Evolutionary conservation across 495 filamentous ascomycete species (phyloP).

Genomic region (Pseudoneurospora amorphoporcata): DNA sequence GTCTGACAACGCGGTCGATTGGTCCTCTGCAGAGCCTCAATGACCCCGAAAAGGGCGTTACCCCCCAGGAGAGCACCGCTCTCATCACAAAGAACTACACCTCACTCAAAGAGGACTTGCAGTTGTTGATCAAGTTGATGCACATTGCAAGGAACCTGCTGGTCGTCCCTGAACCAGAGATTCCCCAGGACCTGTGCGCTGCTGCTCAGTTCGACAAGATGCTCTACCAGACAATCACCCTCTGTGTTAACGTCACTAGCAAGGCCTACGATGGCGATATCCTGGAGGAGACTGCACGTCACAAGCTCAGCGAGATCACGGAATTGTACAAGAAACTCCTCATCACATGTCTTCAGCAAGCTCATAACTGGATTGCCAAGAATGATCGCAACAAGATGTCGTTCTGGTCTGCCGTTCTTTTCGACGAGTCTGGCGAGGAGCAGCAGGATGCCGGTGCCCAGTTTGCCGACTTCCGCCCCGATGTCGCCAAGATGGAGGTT

Average conservation of each 20-base stretch:
- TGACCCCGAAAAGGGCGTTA: slow-evolving; percentile 42
- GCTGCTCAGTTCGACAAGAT: slow-evolving; percentile 68
- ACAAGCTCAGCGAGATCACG: slow-evolving; percentile 42
- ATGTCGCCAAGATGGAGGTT: slow-evolving; percentile 32
- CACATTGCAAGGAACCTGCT: slow-evolving; percentile 78
- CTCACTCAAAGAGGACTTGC: slow-evolving; percentile 67
- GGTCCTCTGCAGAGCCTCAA: slow-evolving; percentile 22
- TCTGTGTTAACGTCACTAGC: slow-evolving; percentile 79
- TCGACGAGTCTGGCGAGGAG: slow-evolving; percentile 41
- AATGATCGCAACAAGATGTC: slow-evolving; percentile 87
- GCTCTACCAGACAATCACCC: slow-evolving; percentile 71
- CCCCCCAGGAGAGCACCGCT: slow-evolving; percentile 47
- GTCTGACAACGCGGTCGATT: slow-evolving; percentile 26
- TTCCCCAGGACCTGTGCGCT: slow-evolving; percentile 78
- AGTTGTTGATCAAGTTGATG: slow-evolving; percentile 74
- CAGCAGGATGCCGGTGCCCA: slow-evolving; percentile 33
- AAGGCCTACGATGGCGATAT: slow-evolving; percentile 83
- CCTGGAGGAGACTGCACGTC: slow-evolving; percentile 49
- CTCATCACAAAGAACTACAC: slow-evolving; percentile 73
- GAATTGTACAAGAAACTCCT: slow-evolving; percentile 71
- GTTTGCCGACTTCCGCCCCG: slow-evolving; percentile 33
- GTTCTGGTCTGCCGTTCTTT: slow-evolving; percentile 75
- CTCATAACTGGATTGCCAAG: slow-evolving; percentile 85
- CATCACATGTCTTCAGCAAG: slow-evolving; percentile 79
- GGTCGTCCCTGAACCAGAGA: slow-evolving; percentile 59